Conservation (phyloP, 2,329 filamentous ascomycete species). For the Daldinia eschscholtzii region DNA sequence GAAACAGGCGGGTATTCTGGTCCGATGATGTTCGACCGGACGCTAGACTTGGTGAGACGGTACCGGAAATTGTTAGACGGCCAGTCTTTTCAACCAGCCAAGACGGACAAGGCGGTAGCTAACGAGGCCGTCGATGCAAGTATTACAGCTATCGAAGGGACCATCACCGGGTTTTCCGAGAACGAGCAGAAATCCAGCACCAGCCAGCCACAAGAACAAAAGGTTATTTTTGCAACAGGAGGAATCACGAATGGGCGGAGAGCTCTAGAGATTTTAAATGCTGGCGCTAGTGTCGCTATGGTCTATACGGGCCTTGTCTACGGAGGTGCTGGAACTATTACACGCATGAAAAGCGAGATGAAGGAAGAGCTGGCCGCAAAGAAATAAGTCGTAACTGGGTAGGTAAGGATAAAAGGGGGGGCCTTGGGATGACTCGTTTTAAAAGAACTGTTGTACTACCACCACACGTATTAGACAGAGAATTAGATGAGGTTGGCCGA, state of each 20-base stretch:
- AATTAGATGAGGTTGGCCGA: constrained; percentile 30
- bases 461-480: constrained; percentile 32
- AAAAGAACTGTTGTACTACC: constrained; percentile 24
- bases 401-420: constrained; percentile 4
- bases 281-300: constrained; percentile 91
- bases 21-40: constrained; percentile 87
- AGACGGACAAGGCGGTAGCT: constrained; percentile 47
- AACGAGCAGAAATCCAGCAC: constrained; percentile 57
- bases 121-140: constrained; percentile 53
- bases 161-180: constrained; percentile 50
- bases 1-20: constrained; percentile 93
- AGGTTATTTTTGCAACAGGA: constrained; percentile 93
- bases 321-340: constrained; percentile 73
- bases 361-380: constrained; percentile 54
- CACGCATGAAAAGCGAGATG: constrained; percentile 75
- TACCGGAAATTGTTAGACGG: constrained; percentile 79
- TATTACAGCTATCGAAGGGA: constrained; percentile 53
- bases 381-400: constrained; percentile 24
- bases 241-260: constrained; percentile 91
- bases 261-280: constrained; percentile 83
- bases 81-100: constrained; percentile 55
- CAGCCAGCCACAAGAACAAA: constrained; percentile 59
- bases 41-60: constrained; percentile 79
- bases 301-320: constrained; percentile 84
- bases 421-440: constrained; percentile 6